Conservation (phyloP, 2,329 filamentous ascomycete genomes). For the Epichloe scottii region DNA sequence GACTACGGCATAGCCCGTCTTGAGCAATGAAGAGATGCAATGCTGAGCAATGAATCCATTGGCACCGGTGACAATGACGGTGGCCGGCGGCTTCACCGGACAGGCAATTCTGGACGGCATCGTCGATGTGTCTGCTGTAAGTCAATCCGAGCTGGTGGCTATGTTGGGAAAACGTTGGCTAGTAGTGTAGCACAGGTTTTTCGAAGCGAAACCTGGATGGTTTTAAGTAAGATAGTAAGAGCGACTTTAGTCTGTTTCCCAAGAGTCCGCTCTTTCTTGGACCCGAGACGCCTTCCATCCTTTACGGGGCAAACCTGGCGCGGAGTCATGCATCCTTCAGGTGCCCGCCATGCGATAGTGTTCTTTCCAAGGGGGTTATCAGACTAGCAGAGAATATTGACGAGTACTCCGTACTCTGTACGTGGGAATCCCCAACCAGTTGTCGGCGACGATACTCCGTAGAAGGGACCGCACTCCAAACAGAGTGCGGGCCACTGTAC, state of each 20-base stretch:
- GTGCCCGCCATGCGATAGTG: too few relatives aligned
- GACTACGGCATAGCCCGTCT: slow-evolving; percentile 24
- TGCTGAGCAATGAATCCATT: slow-evolving; percentile 31
- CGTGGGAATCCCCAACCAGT: too few relatives aligned
- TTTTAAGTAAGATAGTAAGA: background rate
- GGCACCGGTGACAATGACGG: slow-evolving; percentile 27
- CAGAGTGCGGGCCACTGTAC: too few relatives aligned
- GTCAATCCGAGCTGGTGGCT: background rate
- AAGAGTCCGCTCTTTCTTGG: background rate
- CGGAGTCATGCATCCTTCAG: background rate
- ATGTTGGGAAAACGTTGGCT: background rate
- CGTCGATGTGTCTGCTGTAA: background rate
- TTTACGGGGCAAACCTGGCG: background rate
- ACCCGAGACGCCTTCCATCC: background rate
- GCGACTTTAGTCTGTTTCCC: background rate
- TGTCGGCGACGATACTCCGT: too few relatives aligned
- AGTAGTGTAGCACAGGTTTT: background rate
- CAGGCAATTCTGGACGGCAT: slow-evolving; percentile 15
- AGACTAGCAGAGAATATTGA: too few relatives aligned
- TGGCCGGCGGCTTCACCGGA: slow-evolving; percentile 14
- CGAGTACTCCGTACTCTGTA: too few relatives aligned
- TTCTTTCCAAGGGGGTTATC: background rate
- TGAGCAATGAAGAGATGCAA: slow-evolving; percentile 22
- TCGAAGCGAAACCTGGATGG: background rate
- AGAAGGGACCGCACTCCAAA: too few relatives aligned